These are phyloP conservation scores for Aspergillus uvarum DNA, from an alignment of 2,329 filamentous ascomycete species.

Conservation along the genomic window DNA sequence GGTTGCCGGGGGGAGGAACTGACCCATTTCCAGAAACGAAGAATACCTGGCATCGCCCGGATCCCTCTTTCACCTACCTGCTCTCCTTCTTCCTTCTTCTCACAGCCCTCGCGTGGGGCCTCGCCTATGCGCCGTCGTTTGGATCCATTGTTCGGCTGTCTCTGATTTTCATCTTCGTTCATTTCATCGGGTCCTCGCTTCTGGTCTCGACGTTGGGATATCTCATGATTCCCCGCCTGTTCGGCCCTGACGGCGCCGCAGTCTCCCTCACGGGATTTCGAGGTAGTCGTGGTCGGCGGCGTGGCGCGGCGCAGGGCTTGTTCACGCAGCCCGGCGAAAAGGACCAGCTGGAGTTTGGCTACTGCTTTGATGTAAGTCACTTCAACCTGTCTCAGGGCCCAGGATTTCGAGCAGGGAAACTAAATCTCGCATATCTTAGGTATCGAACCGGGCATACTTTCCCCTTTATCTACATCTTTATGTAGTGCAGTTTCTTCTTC, in stretches of 20 bases:
- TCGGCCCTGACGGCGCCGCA: conserved; percentile 55
- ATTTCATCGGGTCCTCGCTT: conserved; percentile 63
- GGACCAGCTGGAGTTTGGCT: conserved; percentile 67
- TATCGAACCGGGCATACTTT: conserved; percentile 66
- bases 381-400: neutral
- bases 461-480: conserved; percentile 67
- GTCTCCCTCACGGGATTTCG: conserved; percentile 48
- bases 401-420: neutral
- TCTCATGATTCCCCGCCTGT: conserved; percentile 61
- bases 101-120: conserved; percentile 58
- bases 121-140: conserved; percentile 53
- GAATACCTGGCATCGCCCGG: conserved; percentile 68
- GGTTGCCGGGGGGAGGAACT: neutral
- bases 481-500: conserved; percentile 65
- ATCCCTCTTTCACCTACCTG: conserved; percentile 69
- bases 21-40: conserved; percentile 57
- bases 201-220: conserved; percentile 62
- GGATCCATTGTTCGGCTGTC: conserved; percentile 49
- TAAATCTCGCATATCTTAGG: conserved; percentile 34
- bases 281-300: conserved; percentile 47
- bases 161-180: conserved; percentile 53
- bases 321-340: conserved; percentile 57
- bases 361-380: conserved; percentile 65
- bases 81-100: conserved; percentile 64
- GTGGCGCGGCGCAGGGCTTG: conserved; percentile 54